A percentile compares a stretch with the other conserved stretches of the same genome.
Conservation (phyloP, 106 monocot species). For the Dioscorea zingiberensis region DNA sequence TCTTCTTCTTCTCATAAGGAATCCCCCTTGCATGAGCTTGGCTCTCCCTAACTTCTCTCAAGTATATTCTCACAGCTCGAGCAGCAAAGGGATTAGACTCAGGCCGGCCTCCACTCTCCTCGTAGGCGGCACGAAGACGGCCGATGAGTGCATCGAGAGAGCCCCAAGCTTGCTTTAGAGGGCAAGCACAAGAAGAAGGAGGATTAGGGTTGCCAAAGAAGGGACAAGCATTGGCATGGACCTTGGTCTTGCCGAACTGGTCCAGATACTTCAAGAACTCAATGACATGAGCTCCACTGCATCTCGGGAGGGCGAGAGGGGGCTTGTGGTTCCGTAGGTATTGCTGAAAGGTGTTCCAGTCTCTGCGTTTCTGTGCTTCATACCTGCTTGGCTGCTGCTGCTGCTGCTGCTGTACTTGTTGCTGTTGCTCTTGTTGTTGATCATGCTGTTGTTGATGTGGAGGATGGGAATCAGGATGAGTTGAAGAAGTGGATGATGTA, state of each 20-base stretch:
- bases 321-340: conserved; percentile 15
- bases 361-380: conserved; percentile 14
- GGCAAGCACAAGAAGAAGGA: conserved; percentile 7
- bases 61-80: conserved; percentile 14
- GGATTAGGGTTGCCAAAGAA: conserved; percentile 11
- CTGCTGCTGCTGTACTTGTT: neutral
- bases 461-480: too few relatives aligned
- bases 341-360: conserved; percentile 22
- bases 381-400: conserved; percentile 11
- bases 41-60: conserved; percentile 16
- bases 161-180: conserved; percentile 11
- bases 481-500: too few relatives aligned
- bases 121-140: conserved; percentile 14
- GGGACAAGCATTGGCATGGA: conserved; percentile 8
- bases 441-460: too few relatives aligned
- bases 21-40: conserved; percentile 21
- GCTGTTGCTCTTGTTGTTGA: too few relatives aligned
- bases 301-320: conserved; percentile 6
- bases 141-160: conserved; percentile 17
- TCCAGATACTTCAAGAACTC: conserved; percentile 23
- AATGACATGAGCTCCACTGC: conserved; percentile 21
- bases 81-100: conserved; percentile 20
- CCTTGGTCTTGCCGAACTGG: conserved; percentile 29
- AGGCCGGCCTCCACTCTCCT: conserved; percentile 20
- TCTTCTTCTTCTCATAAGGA: conserved; percentile 24